phyloP scores from a whole-genome alignment of 768 basidiomycete species.

The Tricholoma sp. region DNA sequence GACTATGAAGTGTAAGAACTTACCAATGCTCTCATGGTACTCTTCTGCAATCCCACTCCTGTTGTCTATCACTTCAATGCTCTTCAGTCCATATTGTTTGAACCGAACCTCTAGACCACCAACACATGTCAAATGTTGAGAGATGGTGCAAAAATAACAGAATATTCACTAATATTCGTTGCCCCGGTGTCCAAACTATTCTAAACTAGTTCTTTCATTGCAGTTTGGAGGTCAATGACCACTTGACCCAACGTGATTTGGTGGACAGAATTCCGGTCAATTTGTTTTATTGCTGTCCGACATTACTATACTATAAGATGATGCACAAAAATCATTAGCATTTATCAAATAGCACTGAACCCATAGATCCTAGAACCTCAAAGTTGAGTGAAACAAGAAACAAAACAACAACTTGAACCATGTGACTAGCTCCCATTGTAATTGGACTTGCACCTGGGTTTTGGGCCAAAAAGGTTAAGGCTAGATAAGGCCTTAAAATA shows the following conservation, averaged over 20 bases:
- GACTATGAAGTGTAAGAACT: constrained; percentile 16
- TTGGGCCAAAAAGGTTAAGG: too few species aligned
- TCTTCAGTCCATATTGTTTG: too few species aligned
- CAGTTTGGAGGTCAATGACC: constrained; percentile 87
- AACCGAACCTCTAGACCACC: too few species aligned
- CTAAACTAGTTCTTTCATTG: constrained; percentile 94
- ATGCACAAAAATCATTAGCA: neutral
- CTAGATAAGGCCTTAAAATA: too few species aligned
- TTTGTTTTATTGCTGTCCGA: constrained; percentile 42
- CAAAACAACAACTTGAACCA: too few species aligned
- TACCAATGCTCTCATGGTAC: constrained; percentile 79
- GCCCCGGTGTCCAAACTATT: constrained; percentile 94
- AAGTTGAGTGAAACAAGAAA: too few species aligned
- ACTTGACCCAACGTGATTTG: constrained; percentile 93
- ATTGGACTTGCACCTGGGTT: too few species aligned
- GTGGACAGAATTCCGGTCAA: constrained; percentile 78
- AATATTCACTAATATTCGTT: constrained; percentile 67
- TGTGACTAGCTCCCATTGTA: too few species aligned
- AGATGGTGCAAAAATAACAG: neutral
- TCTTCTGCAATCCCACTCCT: constrained; percentile 71
- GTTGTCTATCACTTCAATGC: too few species aligned
- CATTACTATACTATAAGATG: neutral
- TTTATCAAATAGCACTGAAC: neutral
- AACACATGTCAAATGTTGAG: neutral
- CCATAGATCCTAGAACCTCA: neutral